Evolutionary conservation across 2,329 filamentous ascomycete species (phyloP).

Genomic region (Beauveria sp.): DNA sequence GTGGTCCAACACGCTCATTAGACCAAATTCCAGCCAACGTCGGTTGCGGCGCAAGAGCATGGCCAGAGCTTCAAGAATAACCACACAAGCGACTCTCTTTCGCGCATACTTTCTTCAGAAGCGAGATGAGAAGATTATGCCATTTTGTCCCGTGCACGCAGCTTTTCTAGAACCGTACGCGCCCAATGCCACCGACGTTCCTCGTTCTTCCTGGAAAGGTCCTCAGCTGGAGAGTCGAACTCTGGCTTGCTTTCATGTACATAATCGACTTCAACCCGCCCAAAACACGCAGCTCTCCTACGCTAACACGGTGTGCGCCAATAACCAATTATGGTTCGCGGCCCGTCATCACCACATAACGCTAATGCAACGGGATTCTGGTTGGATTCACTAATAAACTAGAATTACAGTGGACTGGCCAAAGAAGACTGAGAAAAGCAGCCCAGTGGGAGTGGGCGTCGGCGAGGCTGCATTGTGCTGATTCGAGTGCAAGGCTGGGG

Average conservation of each 20-base stretch:
- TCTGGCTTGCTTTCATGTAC: too few species aligned
- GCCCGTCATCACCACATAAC: background rate
- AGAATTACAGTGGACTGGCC: background rate
- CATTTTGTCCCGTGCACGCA: too few species aligned
- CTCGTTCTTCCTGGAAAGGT: too few species aligned
- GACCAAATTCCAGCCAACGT: background rate
- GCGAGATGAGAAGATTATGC: too few species aligned
- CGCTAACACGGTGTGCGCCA: background rate
- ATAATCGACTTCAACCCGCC: too few species aligned
- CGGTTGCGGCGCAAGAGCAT: too few species aligned
- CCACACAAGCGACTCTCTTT: background rate
- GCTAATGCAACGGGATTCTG: background rate
- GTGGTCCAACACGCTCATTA: slow-evolving; percentile 1
- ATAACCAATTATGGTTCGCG: background rate
- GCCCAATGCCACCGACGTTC: too few species aligned
- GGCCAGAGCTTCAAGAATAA: too few species aligned
- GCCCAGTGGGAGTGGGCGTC: too few species aligned
- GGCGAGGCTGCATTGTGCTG: background rate
- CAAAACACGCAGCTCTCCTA: background rate
- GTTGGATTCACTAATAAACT: background rate
- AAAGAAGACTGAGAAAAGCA: too few species aligned
- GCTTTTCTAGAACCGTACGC: too few species aligned
- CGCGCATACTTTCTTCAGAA: background rate
- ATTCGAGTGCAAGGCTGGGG: background rate
- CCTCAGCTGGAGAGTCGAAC: too few species aligned